phyloP scores from a whole-genome alignment of 345 rosid genomes.

The Excoecaria cochinchinensis region DNA sequence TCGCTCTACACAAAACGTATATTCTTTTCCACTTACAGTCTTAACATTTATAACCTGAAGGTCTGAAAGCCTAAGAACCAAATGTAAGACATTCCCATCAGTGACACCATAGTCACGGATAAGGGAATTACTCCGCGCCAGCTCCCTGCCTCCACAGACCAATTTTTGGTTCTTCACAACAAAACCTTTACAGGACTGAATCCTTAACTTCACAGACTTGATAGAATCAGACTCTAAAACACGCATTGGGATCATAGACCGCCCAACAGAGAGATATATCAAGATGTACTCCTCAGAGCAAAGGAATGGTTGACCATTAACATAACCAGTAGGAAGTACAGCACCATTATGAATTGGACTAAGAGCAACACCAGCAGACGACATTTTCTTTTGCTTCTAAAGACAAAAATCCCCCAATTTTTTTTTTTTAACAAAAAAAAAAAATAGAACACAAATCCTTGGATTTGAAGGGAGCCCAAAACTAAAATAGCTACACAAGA shows the following conservation, averaged over 20 bases:
- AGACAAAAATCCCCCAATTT: not conserved
- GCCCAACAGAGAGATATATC: constrained; percentile 39
- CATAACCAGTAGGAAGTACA: constrained; percentile 28
- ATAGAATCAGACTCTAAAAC: constrained; percentile 63
- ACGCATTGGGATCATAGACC: constrained; percentile 47
- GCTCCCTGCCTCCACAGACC: constrained; percentile 67
- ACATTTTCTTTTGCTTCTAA: constrained; percentile 17
- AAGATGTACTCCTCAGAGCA: constrained; percentile 49
- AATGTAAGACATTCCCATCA: constrained; percentile 68
- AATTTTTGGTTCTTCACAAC: constrained; percentile 70
- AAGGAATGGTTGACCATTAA: constrained; percentile 21
- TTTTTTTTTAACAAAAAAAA: not conserved
- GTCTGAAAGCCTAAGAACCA: constrained; percentile 73
- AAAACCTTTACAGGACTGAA: constrained; percentile 67
- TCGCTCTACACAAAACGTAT: constrained; percentile 53
- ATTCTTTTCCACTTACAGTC: constrained; percentile 55
- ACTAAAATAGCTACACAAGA: not conserved
- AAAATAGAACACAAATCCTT: not conserved
- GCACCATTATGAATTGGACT: constrained; percentile 40
- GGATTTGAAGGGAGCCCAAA: constrained; percentile 4
- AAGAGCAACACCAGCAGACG: constrained; percentile 59
- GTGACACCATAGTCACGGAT: constrained; percentile 67
- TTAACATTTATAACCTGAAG: constrained; percentile 63
- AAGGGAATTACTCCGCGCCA: constrained; percentile 62
- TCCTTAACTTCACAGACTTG: constrained; percentile 64